Conservation (phyloP, 352 stramenopile genomes). For the Blastocystis sp. region DNA sequence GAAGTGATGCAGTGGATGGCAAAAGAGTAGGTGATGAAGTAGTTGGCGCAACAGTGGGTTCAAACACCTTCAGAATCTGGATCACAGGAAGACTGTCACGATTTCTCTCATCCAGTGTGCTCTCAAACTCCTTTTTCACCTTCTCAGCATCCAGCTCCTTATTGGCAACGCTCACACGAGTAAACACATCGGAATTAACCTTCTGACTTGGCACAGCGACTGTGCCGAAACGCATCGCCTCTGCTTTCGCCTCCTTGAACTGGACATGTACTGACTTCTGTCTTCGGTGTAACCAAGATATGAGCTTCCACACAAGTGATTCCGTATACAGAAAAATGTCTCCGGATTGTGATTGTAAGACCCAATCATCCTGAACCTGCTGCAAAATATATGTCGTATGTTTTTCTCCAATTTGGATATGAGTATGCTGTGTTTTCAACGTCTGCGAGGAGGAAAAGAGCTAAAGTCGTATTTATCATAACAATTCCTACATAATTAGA, state of each 20-base stretch:
- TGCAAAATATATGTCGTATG: not conserved
- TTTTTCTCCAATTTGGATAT: not conserved
- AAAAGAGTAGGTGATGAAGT: not conserved
- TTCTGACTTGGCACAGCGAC: not conserved
- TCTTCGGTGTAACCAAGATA: not conserved
- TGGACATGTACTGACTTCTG: not conserved
- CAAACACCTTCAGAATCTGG: not conserved
- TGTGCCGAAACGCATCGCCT: not conserved
- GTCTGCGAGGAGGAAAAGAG: not conserved
- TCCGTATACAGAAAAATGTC: not conserved
- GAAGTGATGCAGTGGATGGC: not conserved
- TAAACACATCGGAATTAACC: not conserved
- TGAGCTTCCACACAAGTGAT: not conserved
- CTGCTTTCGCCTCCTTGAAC: not conserved
- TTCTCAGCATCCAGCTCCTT: not conserved
- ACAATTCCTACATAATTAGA: too few relatives aligned
- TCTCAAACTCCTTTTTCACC: slow-evolving; percentile 14
- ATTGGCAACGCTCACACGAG: not conserved
- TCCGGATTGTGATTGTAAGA: not conserved
- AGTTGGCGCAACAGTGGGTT: not conserved
- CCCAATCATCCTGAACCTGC: not conserved
- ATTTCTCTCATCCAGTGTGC: not conserved
- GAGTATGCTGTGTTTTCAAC: not conserved
- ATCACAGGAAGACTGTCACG: not conserved
- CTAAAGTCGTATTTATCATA: not conserved